Conservation (phyloP, 768 basidiomycete species). For the Pleurotus tuber-regium region DNA sequence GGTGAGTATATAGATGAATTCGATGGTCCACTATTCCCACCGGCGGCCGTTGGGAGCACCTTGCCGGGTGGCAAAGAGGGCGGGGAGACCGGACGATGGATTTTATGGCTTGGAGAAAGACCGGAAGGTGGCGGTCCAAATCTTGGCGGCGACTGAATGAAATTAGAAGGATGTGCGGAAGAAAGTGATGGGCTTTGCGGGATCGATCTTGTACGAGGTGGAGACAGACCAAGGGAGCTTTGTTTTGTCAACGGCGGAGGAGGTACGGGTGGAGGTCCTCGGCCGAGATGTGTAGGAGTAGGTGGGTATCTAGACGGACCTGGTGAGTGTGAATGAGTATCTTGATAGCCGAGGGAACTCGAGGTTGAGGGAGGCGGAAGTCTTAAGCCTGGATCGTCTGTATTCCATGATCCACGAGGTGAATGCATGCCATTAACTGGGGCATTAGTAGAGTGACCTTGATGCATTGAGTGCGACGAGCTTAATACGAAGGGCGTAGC, state of each 20-base stretch:
- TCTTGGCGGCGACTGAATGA: slow-evolving; percentile 25
- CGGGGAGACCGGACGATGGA: slow-evolving; percentile 13
- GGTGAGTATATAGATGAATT: slow-evolving; percentile 18
- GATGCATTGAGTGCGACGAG: slow-evolving; percentile 38
- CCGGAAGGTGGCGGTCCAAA: slow-evolving; percentile 20
- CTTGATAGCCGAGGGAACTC: slow-evolving; percentile 29
- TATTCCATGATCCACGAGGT: slow-evolving; percentile 32
- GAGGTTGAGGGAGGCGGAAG: slow-evolving; percentile 28
- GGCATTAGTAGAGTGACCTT: slow-evolving; percentile 15
- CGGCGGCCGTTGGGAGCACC: slow-evolving; percentile 7
- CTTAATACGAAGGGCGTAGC: slow-evolving; percentile 54
- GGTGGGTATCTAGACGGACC: slow-evolving; percentile 34
- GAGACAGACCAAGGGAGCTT: slow-evolving; percentile 30
- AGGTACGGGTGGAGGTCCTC: slow-evolving; percentile 19
- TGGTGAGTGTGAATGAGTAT: slow-evolving; percentile 37
- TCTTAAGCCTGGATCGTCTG: slow-evolving; percentile 29
- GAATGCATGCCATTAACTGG: slow-evolving; percentile 27
- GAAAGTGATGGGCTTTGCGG: slow-evolving; percentile 25
- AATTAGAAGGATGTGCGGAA: slow-evolving; percentile 12
- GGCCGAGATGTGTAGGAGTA: slow-evolving; percentile 15
- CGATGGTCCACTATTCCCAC: slow-evolving; percentile 9
- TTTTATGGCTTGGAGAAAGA: slow-evolving; percentile 16
- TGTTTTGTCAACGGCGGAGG: slow-evolving; percentile 24
- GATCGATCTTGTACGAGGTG: slow-evolving; percentile 31
- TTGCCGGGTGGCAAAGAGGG: slow-evolving; percentile 12